phyloP scores from a whole-genome alignment of 2,329 filamentous ascomycete species.

The Colletotrichum spaethianum region DNA sequence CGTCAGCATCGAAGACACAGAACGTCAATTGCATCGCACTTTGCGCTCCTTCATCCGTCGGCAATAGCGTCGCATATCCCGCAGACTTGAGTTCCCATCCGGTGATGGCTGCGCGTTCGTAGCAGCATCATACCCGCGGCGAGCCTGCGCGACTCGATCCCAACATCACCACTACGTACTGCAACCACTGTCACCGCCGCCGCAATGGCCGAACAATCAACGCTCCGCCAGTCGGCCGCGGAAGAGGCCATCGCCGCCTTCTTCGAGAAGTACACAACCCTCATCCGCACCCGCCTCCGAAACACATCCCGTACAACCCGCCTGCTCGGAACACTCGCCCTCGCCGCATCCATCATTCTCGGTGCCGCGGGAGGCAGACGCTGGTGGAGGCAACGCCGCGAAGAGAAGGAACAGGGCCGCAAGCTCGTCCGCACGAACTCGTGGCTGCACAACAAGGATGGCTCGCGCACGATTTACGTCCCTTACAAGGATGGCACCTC shows the following conservation, averaged over 20 bases:
- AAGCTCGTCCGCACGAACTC: slow-evolving; percentile 92
- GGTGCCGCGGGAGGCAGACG: slow-evolving; percentile 83
- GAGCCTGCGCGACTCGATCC: slow-evolving; percentile 38
- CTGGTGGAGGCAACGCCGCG: slow-evolving; percentile 80
- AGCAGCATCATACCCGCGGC: slow-evolving; percentile 29
- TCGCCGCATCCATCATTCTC: slow-evolving; percentile 84
- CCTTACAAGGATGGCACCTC: slow-evolving; percentile 90
- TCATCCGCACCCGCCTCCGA: slow-evolving; percentile 69
- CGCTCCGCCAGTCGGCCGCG: slow-evolving; percentile 75
- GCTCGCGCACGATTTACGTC: slow-evolving; percentile 94
- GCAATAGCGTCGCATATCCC: slow-evolving; percentile 5
- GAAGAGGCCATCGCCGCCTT: slow-evolving; percentile 78
- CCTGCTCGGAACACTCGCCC: slow-evolving; percentile 81
- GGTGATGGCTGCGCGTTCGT: slow-evolving; percentile 39
- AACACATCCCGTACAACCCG: slow-evolving; percentile 79
- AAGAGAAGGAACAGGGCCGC: slow-evolving; percentile 86
- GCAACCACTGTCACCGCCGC: slow-evolving; percentile 72
- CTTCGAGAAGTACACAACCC: slow-evolving; percentile 70
- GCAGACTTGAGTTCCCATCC: not conserved
- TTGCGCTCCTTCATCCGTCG: not conserved
- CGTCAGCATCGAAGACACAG: slow-evolving; percentile 10
- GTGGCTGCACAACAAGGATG: slow-evolving; percentile 93
- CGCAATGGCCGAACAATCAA: slow-evolving; percentile 77
- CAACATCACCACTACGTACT: not conserved
- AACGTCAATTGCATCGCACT: slow-evolving; percentile 14